Base-by-base conservation (phyloP, 495 filamentous ascomycete species). In the Annulohypoxylon stygium region DNA sequence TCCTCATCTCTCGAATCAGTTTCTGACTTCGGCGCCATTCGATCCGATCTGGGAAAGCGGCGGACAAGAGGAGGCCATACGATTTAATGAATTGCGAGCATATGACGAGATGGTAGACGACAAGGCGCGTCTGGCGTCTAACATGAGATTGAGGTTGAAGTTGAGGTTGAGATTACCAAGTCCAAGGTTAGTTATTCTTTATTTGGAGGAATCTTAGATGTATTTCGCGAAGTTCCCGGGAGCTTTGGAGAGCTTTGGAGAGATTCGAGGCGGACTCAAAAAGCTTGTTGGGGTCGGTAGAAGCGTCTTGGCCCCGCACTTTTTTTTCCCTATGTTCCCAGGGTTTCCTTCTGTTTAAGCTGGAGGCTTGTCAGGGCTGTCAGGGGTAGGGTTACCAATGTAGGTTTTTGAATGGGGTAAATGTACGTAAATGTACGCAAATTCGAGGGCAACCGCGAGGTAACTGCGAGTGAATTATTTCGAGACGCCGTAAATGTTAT, bases 1-100 rank as follows among this genome's bases (percentile, higher is more conserved):
- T 79, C 77, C 58, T 79, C 77, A 16, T 79, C 77, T 61, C 69
- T 74, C 14, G 62, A 10, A 61, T 79, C 77, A 66, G 67, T 47
- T 41, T 73, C 76, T 63, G 73, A 76, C 57, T 67, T 73, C 59
- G 66, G 70, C 30, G 75, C 67, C 68, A 75, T 75, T 74, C 71
- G 62, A 72, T 73, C 70, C 65, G 70, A 65, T 72, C 75, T 75
- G 69, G 70, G 58, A 18, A 69, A 58, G 63, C 47, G 68, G 60
- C 68, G 34, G 67, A 54, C 43, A 62, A 64, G 58, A 70, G 55
- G 72, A 70, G 67, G 72, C 72, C 72, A 75, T 75, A 75, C 43
- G 72, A 71, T 65, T 34, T 75, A 61, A 41, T 45, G n/a, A 47
- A 20, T 8, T 18, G 43, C 12, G 41, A 63, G 50, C 45, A 55